These are phyloP conservation scores for Vigna reflexopilosa DNA, from an alignment of 306 rosid species.

Conservation along the genomic window DNA sequence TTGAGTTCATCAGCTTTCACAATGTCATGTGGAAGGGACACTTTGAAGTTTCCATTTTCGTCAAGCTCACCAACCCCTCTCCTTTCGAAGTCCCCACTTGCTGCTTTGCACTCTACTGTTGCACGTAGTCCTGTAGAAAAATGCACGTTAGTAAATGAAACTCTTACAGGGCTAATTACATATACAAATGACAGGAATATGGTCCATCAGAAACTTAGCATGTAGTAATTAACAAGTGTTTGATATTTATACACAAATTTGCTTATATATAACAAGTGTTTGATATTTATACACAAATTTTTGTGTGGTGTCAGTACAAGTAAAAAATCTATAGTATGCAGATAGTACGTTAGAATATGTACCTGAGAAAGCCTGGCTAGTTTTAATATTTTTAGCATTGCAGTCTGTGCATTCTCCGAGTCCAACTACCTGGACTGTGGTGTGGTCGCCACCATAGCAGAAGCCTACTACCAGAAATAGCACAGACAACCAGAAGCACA, in stretches of 20 bases:
- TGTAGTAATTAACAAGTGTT: too few relatives aligned
- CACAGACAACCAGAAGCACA: slow-evolving; percentile 65
- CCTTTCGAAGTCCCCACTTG: slow-evolving; percentile 64
- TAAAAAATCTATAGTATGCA: background rate
- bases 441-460: slow-evolving; percentile 66
- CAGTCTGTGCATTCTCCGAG: slow-evolving; percentile 86
- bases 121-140: slow-evolving; percentile 65
- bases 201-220: too few relatives aligned
- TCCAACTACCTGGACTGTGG: slow-evolving; percentile 77
- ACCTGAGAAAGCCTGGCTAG: slow-evolving; percentile 80
- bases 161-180: too few relatives aligned
- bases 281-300: too few relatives aligned
- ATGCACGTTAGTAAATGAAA: background rate
- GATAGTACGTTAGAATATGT: background rate
- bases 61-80: slow-evolving; percentile 70
- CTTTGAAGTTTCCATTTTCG: slow-evolving; percentile 72
- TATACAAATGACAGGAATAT: too few relatives aligned
- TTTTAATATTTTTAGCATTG: slow-evolving; percentile 60
- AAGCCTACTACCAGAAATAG: slow-evolving; percentile 50
- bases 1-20: slow-evolving; percentile 59
- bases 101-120: slow-evolving; percentile 73
- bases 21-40: slow-evolving; percentile 64
- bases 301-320: too few relatives aligned
- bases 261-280: too few relatives aligned
- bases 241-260: too few relatives aligned